Evolutionary conservation across 805 yeast species (phyloP).

Genomic region (Starmerella riodocensis): DNA sequence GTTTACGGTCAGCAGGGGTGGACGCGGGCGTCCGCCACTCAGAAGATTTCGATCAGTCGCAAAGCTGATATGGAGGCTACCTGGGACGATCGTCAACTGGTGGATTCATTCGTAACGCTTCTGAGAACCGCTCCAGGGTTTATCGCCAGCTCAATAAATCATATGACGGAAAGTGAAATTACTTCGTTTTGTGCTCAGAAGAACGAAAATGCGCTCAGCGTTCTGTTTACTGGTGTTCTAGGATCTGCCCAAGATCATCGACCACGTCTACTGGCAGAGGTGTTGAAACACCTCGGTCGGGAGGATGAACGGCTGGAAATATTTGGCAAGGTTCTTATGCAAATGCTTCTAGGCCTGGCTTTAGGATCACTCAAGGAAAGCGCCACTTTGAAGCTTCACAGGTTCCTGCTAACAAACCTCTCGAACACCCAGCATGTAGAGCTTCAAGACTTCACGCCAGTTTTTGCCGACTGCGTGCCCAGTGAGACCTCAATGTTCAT

Average conservation of each 20-base stretch:
- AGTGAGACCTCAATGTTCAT: slow-evolving; percentile 2
- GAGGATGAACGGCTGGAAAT: background rate
- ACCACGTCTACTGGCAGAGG: slow-evolving; percentile 23
- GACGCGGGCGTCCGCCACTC: slow-evolving; percentile 11
- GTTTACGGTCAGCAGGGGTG: slow-evolving; percentile 10
- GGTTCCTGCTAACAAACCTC: slow-evolving; percentile 3
- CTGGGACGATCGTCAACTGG: slow-evolving; percentile 23
- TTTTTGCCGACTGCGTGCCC: slow-evolving; percentile 5
- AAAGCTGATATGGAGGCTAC: slow-evolving; percentile 11
- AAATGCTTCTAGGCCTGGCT: slow-evolving; percentile 3
- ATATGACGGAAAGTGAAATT: slow-evolving; percentile 19
- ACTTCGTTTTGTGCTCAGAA: slow-evolving; percentile 16
- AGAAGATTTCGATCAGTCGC: background rate
- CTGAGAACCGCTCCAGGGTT: slow-evolving; percentile 28
- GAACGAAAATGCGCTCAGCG: slow-evolving; percentile 24
- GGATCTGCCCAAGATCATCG: slow-evolving; percentile 22
- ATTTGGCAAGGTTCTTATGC: slow-evolving; percentile 2
- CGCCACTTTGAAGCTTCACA: slow-evolving; percentile 6
- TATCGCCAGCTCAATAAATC: slow-evolving; percentile 23
- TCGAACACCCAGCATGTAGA: background rate
- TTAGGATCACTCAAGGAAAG: slow-evolving; percentile 3
- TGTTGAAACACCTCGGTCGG: slow-evolving; percentile 1
- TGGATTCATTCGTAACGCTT: slow-evolving; percentile 26
- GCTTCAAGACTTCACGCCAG: background rate
- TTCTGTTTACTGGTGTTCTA: slow-evolving; percentile 24